Evolutionary conservation across 768 basidiomycete species (phyloP).

Genomic region (Hysterangium stoloniferum): DNA sequence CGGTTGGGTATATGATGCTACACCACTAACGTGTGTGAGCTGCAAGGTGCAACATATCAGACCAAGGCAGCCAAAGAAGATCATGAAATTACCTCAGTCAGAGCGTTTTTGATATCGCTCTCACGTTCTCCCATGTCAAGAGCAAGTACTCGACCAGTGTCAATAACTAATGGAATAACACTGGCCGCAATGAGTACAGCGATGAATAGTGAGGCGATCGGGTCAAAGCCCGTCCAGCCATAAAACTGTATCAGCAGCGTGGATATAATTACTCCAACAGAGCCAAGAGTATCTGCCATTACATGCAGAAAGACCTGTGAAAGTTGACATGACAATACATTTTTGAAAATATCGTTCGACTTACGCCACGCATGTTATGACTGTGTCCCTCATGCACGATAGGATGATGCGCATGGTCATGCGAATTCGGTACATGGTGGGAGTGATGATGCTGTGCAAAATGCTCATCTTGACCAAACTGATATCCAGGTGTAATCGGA

Average conservation of each 20-base stretch:
- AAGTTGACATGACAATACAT: conserved; percentile 54
- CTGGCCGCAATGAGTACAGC: conserved; percentile 92
- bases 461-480: conserved; percentile 47
- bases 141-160: conserved; percentile 82
- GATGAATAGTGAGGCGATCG: conserved; percentile 95
- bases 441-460: conserved; percentile 47
- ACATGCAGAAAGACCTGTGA: conserved; percentile 4
- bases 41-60: conserved; percentile 24
- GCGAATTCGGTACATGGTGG: conserved; percentile 23
- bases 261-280: conserved; percentile 95
- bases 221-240: conserved; percentile 98
- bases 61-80: background rate
- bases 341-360: conserved; percentile 56
- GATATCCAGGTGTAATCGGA: conserved; percentile 62
- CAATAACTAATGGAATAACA: conserved; percentile 90
- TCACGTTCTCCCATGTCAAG: conserved; percentile 73
- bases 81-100: conserved; percentile 47
- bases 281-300: conserved; percentile 83
- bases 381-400: conserved; percentile 70
- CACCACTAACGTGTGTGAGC: conserved; percentile 69
- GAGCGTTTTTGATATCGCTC: conserved; percentile 44
- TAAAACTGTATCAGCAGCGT: conserved; percentile 92
- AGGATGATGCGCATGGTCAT: conserved; percentile 23
- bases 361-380: conserved; percentile 94
- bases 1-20: conserved; percentile 71